Base-by-base conservation (phyloP, 768 basidiomycete species). In the Leccinum pellstonianum region DNA sequence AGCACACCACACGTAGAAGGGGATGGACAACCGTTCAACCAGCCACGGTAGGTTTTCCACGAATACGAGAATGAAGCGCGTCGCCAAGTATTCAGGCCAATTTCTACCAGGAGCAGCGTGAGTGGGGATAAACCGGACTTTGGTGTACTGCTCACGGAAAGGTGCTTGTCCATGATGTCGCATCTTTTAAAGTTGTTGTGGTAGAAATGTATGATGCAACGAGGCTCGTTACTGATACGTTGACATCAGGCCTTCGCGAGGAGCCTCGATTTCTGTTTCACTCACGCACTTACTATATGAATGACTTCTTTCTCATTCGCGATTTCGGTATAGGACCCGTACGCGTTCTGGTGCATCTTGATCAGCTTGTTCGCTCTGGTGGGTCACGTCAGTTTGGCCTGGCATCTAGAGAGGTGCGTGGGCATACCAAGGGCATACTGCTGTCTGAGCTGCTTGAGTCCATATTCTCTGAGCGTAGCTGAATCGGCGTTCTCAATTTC, bases 31-130 rank as follows among this genome's bases (percentile, higher is more conserved):
- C 65, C 87, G 89, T 68, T 92, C 87, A 7, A 98, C 95, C 15
- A 99, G 81, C 88, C 95, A 99, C 0, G 97, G 97, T 21, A 92
- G 84, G 63, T 91, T 95, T 70, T 95, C 92, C 3, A 98, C 97
- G 58, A 93, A 91, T 0, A 95, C 93, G 37, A 91, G 87, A 63
- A 94, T 75, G 75, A 99, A 98, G 25, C 93, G 86, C 12, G 97
- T 98, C 57, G 85, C 79, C 67, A 87, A 88, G 71, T 98, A 93
- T 72, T 89, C 90, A 0, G 88, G 86, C 95, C 33, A 99, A 78
- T 75, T 80, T 83, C 95, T 98, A 68, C 57, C 57, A 59, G 57
- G 58, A 55, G 50, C 47, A 50, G 31, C n/a, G 52, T 70, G 51
- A 69, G 54, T 31, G 52, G n/a, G 8, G 25, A 50, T 27, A 53